Base-by-base conservation (phyloP, 1,284 basidiomycete genomes). In the Ustilago esculenta region DNA sequence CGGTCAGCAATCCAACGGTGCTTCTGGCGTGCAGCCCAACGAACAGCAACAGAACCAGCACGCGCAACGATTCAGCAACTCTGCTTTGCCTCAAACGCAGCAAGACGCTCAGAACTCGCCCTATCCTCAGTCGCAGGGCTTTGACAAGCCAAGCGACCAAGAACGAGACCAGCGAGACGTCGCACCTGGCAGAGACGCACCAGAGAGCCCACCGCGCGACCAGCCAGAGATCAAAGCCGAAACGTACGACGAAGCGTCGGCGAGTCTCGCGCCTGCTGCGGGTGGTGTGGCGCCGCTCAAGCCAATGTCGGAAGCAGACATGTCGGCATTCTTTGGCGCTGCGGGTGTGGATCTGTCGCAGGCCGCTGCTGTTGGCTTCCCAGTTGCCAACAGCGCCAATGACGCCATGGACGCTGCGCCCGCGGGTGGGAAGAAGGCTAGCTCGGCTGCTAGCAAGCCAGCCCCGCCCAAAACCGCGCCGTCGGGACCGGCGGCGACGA, bases 281-380 rank as follows among this genome's bases (percentile, higher is more conserved):
- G 30, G 17, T 37, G 44, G 30, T 24, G 40, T 48, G 46, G 37
- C 39, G 27, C 42, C 46, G 5, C 55, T 64, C 20, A 53, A 58
- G 33, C 50, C 52, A 2, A 55, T 70, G 59, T 55, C 59, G 2
- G 48, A 54, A 21, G 48, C 55, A 11, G 67, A 65, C 51, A 70
- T 70, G 67, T 60, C 57, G 6, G 54, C 58, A 14, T 71, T 71
- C 46, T 49, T 71, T 14, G 58, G 63, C 21, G 63, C 63, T 17
- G 55, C 68, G 11, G 65, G 65, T 5, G 51, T 65, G n/a, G 66
- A 68, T 29, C 35, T 24, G 3, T 61, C 61, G 15, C 59, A 64
- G 42, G 58, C 52, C 2, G 60, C 54, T 2, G 70, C 65, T 15
- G 70, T 53, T 2, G 66, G 54, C 6, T 43, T 64, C 25, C 41